A percentile compares a stretch with the other conserved stretches of the same genome.
These are phyloP conservation scores for Globisporangium echinulatum DNA, from an alignment of 352 stramenopile species.

Conservation along the genomic window DNA sequence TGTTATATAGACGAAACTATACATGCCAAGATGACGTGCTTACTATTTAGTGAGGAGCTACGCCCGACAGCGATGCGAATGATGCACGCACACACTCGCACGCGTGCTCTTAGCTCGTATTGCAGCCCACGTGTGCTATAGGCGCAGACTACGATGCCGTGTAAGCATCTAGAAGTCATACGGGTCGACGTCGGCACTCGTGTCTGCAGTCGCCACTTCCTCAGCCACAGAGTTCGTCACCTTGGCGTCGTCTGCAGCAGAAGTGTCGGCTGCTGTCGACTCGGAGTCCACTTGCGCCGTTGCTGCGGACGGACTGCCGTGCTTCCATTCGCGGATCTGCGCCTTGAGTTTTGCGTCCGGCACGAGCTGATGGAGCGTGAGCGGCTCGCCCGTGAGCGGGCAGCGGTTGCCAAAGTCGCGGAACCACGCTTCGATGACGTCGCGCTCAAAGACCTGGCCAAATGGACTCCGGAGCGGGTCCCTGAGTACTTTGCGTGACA, in stretches of 20 bases:
- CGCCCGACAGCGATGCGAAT: too few relatives aligned
- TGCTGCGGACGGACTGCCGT: slow-evolving; percentile 8
- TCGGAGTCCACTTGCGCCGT: not conserved
- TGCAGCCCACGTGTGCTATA: too few relatives aligned
- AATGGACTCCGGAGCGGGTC: slow-evolving; percentile 65
- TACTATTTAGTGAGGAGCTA: too few relatives aligned
- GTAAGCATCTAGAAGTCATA: slow-evolving; percentile 10
- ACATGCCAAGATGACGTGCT: too few relatives aligned
- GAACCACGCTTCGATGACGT: slow-evolving; percentile 78
- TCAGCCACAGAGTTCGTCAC: not conserved
- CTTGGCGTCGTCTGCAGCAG: not conserved
- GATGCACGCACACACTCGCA: too few relatives aligned
- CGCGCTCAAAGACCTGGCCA: slow-evolving; percentile 70
- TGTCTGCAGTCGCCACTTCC: not conserved
- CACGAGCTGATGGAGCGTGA: slow-evolving; percentile 42
- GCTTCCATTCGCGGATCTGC: slow-evolving; percentile 64
- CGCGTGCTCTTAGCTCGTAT: too few relatives aligned
- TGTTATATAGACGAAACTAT: too few relatives aligned
- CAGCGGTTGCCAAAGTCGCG: slow-evolving; percentile 80
- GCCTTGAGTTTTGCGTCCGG: slow-evolving; percentile 47
- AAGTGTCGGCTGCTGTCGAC: not conserved
- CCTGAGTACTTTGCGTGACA: slow-evolving; percentile 68
- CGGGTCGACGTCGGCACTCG: slow-evolving; percentile 6
- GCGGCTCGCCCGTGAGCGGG: slow-evolving; percentile 62
- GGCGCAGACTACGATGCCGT: too few relatives aligned